These are phyloP conservation scores for Besnoitia besnoiti DNA, from an alignment of 169 alveolate species.

Conservation along the genomic window DNA sequence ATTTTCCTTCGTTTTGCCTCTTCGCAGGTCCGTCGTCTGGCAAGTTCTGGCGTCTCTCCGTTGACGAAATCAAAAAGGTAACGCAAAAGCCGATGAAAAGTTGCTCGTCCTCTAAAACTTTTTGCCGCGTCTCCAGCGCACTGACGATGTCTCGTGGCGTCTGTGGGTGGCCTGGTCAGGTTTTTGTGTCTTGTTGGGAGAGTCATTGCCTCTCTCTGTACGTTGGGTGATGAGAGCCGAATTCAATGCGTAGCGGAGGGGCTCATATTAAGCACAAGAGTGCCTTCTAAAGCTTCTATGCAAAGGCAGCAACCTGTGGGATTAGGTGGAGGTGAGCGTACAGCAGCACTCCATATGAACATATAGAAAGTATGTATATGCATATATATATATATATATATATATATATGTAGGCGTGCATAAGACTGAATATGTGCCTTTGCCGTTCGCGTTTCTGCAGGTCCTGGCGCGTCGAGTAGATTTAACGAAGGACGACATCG, in stretches of 20 bases:
- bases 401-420: background rate
- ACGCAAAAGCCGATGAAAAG: background rate
- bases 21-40: slow-evolving; percentile 39
- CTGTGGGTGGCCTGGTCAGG: too few species aligned
- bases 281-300: too few species aligned
- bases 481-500: background rate
- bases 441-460: background rate
- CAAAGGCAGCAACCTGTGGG: too few species aligned
- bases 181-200: background rate
- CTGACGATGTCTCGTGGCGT: too few species aligned
- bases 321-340: too few species aligned
- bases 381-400: too few species aligned
- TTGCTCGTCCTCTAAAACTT: background rate
- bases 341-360: too few species aligned
- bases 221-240: background rate
- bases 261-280: background rate
- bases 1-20: too few species aligned
- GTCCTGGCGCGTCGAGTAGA: slow-evolving; percentile 21
- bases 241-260: background rate
- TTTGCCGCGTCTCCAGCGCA: background rate
- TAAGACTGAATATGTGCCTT: background rate
- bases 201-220: background rate
- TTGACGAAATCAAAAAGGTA: slow-evolving; percentile 10
- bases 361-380: too few species aligned
- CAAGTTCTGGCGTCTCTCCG: slow-evolving; percentile 26